Evolutionary conservation across 176 grass and related monocot species (phyloP).

Genomic region (Oryza meridionalis): DNA sequence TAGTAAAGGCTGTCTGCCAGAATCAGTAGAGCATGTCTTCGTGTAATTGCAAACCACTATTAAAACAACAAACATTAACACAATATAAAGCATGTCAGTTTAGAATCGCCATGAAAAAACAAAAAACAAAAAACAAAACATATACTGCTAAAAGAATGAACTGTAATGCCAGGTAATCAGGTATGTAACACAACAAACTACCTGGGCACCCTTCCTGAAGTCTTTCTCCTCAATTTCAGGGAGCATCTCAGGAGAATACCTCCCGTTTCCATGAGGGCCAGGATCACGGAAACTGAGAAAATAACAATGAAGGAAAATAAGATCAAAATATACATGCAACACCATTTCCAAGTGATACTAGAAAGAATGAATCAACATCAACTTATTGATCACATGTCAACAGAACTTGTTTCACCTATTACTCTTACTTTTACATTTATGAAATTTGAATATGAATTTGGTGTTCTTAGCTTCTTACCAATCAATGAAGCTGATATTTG

Average conservation of each 20-base stretch:
- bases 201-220: constrained; percentile 99
- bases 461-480: constrained; percentile 83
- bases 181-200: constrained; percentile 39
- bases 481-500: constrained; percentile 86
- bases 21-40: constrained; percentile 96
- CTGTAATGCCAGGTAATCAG: neutral
- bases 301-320: constrained; percentile 41
- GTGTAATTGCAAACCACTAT: constrained; percentile 96
- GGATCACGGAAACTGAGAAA: constrained; percentile 87
- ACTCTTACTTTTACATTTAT: constrained; percentile 4
- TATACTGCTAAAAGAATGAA: constrained; percentile 31
- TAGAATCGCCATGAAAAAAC: constrained; percentile 22
- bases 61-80: constrained; percentile 37
- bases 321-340: constrained; percentile 31
- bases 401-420: constrained; percentile 5
- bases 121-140: neutral
- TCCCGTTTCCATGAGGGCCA: constrained; percentile 94
- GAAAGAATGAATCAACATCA: neutral
- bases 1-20: constrained; percentile 89
- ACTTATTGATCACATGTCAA: constrained; percentile 24
- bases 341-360: constrained; percentile 15
- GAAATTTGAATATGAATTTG: constrained; percentile 36
- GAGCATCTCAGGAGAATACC: constrained; percentile 77
- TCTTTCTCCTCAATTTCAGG: constrained; percentile 82
- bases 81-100: constrained; percentile 20